These are phyloP conservation scores for Phascolomyces articulosus DNA, from an alignment of 371 early-diverging fungal genomes.

Conservation along the genomic window DNA sequence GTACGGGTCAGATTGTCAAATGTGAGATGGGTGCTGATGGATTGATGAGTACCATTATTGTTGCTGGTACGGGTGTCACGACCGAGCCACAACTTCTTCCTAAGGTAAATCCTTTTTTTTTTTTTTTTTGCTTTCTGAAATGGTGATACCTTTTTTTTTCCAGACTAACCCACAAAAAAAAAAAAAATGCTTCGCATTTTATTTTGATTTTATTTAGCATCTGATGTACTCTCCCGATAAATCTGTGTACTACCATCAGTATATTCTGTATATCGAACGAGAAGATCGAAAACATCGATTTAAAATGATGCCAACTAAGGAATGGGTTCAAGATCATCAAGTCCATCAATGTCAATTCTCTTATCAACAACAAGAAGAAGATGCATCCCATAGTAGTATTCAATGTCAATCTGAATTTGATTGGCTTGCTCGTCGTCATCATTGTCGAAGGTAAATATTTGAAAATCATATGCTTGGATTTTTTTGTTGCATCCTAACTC, in stretches of 20 bases:
- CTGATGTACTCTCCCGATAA: background rate
- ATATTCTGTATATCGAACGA: slow-evolving; percentile 18
- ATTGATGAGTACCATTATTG: slow-evolving; percentile 15
- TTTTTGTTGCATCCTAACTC: background rate
- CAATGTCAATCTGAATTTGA: slow-evolving; percentile 19
- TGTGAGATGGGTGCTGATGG: slow-evolving; percentile 20
- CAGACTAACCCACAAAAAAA: too few species aligned
- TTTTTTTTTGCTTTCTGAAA: slow-evolving; percentile 3
- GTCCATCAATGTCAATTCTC: slow-evolving; percentile 17
- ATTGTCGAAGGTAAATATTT: slow-evolving; percentile 24
- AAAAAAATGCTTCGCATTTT: background rate
- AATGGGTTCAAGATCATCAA: slow-evolving; percentile 19
- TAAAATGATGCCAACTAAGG: background rate
- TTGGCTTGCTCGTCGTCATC: slow-evolving; percentile 23
- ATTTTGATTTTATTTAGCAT: background rate
- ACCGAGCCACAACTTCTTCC: slow-evolving; percentile 19
- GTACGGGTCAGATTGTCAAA: slow-evolving; percentile 20
- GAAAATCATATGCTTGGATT: background rate
- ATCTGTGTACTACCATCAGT: slow-evolving; percentile 23
- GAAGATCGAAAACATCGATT: slow-evolving; percentile 14
- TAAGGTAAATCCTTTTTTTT: slow-evolving; percentile 7
- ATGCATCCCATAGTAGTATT: background rate
- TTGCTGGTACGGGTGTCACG: slow-evolving; percentile 20
- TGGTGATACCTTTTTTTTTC: background rate
- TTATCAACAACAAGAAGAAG: slow-evolving; percentile 7